Conservation (phyloP, 495 filamentous ascomycete species). For the Penicillium argentinense region DNA sequence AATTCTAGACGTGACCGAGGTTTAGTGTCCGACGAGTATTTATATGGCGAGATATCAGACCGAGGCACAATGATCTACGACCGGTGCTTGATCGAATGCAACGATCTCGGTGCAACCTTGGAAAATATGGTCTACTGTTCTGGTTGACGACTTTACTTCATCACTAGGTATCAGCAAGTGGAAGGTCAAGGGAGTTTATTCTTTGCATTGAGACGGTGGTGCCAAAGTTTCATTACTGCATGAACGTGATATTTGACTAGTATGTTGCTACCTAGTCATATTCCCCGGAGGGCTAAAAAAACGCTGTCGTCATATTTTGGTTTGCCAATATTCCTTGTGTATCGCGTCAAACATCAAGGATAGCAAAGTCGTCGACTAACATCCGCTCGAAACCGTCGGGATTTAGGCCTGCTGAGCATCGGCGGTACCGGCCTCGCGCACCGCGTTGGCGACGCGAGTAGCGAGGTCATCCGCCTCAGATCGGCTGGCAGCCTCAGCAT, state of each 20-base stretch:
- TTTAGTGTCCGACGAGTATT: too few species aligned
- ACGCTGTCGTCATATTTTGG: constrained; percentile 10
- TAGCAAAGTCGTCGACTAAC: background rate
- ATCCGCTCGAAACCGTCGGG: background rate
- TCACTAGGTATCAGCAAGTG: too few species aligned
- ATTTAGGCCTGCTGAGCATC: constrained; percentile 15
- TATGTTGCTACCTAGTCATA: constrained; percentile 10
- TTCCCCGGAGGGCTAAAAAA: background rate
- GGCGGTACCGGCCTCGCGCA: constrained; percentile 46
- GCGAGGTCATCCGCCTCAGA: constrained; percentile 85
- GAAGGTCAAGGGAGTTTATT: too few species aligned
- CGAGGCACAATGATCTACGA: too few species aligned
- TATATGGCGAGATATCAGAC: too few species aligned
- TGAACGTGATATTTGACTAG: constrained; percentile 12
- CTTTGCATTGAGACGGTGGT: too few species aligned
- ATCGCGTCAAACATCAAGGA: background rate
- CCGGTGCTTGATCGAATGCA: too few species aligned
- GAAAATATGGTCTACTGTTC: too few species aligned
- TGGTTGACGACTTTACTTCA: too few species aligned
- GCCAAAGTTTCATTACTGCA: constrained; percentile 17
- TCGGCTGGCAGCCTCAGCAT: constrained; percentile 89
- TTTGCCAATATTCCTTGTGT: background rate
- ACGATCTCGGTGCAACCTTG: too few species aligned
- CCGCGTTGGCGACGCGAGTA: constrained; percentile 73
- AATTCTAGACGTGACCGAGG: too few species aligned